phyloP scores from a whole-genome alignment of 371 early-diverging fungal genomes.

The Haplosporangium sp. region DNA sequence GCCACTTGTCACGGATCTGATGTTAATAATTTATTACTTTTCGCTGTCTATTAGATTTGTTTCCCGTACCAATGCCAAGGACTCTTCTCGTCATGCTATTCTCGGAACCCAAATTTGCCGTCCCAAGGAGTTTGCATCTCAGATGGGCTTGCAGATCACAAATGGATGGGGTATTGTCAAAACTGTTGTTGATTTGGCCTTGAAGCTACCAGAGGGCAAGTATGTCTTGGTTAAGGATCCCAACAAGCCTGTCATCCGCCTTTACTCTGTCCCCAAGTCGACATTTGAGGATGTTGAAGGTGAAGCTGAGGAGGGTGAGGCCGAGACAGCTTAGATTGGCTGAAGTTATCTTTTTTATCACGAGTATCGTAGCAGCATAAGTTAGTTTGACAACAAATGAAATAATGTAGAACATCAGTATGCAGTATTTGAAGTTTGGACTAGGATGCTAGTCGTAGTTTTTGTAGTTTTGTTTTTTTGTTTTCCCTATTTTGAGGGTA shows the following conservation, averaged over 20 bases:
- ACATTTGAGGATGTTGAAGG: slow-evolving; percentile 73
- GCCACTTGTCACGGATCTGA: not conserved
- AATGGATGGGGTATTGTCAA: slow-evolving; percentile 97
- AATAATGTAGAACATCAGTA: slow-evolving; percentile 1
- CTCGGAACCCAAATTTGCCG: slow-evolving; percentile 89
- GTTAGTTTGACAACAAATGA: not conserved
- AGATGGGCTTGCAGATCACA: slow-evolving; percentile 87
- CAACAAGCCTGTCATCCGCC: slow-evolving; percentile 87
- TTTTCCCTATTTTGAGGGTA: no score
- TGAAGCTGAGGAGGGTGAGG: slow-evolving; percentile 65
- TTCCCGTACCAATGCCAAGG: slow-evolving; percentile 83
- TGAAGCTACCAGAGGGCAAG: slow-evolving; percentile 90
- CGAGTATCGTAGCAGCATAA: not conserved
- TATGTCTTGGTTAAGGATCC: slow-evolving; percentile 97
- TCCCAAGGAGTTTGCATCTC: slow-evolving; percentile 91
- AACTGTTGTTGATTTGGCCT: slow-evolving; percentile 89
- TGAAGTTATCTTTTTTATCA: not conserved
- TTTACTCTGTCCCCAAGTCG: slow-evolving; percentile 80
- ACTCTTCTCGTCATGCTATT: slow-evolving; percentile 85
- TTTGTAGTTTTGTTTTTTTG: no score
- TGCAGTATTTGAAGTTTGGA: no score
- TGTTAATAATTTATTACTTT: not conserved
- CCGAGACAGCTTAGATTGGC: slow-evolving; percentile 43
- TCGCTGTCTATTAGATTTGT: slow-evolving; percentile 62
- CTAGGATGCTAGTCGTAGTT: no score